phyloP scores from a whole-genome alignment of 2,329 filamentous ascomycete genomes.

The Aureobasidium leucospermi region DNA sequence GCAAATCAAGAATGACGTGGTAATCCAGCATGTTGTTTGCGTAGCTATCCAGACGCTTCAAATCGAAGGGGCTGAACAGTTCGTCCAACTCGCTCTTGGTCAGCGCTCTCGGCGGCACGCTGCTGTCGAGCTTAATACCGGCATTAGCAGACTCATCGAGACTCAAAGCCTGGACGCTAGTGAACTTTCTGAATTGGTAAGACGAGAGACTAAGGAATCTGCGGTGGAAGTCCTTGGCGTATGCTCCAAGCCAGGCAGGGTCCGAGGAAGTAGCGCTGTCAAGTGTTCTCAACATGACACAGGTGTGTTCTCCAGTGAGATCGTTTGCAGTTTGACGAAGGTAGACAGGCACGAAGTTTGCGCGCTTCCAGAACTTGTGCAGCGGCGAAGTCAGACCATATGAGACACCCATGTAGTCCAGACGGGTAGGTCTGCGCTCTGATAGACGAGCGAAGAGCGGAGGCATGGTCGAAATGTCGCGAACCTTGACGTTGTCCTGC shows the following conservation, averaged over 20 bases:
- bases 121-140: slow-evolving; percentile 56
- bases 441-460: slow-evolving; percentile 84
- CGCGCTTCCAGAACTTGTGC: slow-evolving; percentile 95
- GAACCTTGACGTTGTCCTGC: slow-evolving; percentile 80
- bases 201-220: slow-evolving; percentile 86
- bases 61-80: slow-evolving; percentile 79
- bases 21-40: slow-evolving; percentile 97
- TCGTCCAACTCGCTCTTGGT: slow-evolving; percentile 70
- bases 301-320: slow-evolving; percentile 93
- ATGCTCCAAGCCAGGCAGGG: slow-evolving; percentile 79
- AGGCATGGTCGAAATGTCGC: slow-evolving; percentile 86
- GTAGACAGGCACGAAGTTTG: slow-evolving; percentile 81
- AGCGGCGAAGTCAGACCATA: slow-evolving; percentile 82
- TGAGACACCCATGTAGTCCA: slow-evolving; percentile 93
- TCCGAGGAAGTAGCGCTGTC: slow-evolving; percentile 54
- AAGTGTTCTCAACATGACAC: slow-evolving; percentile 88
- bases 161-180: slow-evolving; percentile 68
- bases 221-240: slow-evolving; percentile 85
- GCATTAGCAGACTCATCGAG: slow-evolving; percentile 78
- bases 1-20: slow-evolving; percentile 89
- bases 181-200: slow-evolving; percentile 84
- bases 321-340: slow-evolving; percentile 93
- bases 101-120: slow-evolving; percentile 48
- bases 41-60: slow-evolving; percentile 91
- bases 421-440: slow-evolving; percentile 67